Conservation (phyloP, 306 rosid genomes). For the Cyamopsis tetragonoloba region DNA sequence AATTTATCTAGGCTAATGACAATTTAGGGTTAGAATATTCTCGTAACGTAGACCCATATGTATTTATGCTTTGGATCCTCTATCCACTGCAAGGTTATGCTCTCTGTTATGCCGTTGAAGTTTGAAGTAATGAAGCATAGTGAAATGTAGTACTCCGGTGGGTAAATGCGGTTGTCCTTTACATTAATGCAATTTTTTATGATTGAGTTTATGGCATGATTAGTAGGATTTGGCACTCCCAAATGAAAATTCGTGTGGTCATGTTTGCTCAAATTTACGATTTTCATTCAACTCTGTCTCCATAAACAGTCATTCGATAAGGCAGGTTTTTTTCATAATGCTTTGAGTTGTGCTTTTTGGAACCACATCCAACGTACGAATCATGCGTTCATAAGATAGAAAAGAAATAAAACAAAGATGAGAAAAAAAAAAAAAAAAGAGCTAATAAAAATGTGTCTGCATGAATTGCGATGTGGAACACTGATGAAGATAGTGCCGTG, state of each 20-base stretch:
- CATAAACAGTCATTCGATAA: not conserved
- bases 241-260: not conserved
- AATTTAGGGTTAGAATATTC: not conserved
- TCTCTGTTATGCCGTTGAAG: no score
- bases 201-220: not conserved
- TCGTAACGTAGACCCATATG: not conserved
- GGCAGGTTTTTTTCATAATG: no score
- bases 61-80: not conserved
- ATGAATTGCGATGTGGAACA: no score
- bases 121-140: not conserved
- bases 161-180: not conserved
- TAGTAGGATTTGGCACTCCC: not conserved
- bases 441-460: no score
- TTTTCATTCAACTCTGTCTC: not conserved
- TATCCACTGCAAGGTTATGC: no score
- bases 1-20: conserved; percentile 3
- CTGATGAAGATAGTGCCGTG: no score
- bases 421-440: no score
- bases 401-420: no score
- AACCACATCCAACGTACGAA: not conserved
- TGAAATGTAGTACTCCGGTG: not conserved
- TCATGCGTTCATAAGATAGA: not conserved
- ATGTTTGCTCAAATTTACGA: not conserved
- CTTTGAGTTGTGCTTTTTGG: no score
- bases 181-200: not conserved